Evolutionary conservation across 148 eudicot genomes (phyloP), one percentile per base, ranked within the genome.

Genomic region (Pouteria glomerata): DNA sequence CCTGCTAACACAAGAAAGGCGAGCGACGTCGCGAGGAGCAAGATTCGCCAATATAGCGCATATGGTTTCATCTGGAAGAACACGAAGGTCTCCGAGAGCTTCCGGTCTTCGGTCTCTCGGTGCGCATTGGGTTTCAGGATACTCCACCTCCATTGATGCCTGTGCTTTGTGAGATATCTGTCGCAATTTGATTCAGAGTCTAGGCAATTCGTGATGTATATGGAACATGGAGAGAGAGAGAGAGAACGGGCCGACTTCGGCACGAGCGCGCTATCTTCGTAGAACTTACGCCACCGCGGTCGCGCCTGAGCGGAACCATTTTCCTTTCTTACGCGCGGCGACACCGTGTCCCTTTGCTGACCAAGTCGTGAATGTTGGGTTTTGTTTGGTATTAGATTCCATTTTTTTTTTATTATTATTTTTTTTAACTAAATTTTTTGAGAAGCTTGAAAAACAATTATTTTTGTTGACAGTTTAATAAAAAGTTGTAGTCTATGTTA

Each of bases 1-100:
- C 99, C 99, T 95, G 96, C 99, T 95, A 56, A 83, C 97, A 79
- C 96, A 95, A 72, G 99, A 75, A 44, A 92, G 87, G 16, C 92
- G 89, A 73, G 85, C 90, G 58, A 95, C 89, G 69, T 92, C 99
- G 45, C 71, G 84, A 74, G 96, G 96, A 68, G 90, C 48, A 57
- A 91, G 89, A 72, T 37, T 12, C 31, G 64, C 8, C 62, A 95
- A 68, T 10, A 92, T 80, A 0, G 78, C 69, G 24, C 88, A 88
- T 2, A 95, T 65, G 18, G 80, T 73, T 77, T 95, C 99, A 63
- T 95, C 99, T 0, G 97, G 90, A 62, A 95, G 78, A 31, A 86
- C 82, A 37, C 82, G 70, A 11, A 95, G 79, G 79, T 85, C 79
- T 4, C 99, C 99, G 4, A 95, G 82, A 45, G 92, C 97, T 35